phyloP scores from a whole-genome alignment of 176 grass and related monocot genomes.

The Saccharum spontaneum region DNA sequence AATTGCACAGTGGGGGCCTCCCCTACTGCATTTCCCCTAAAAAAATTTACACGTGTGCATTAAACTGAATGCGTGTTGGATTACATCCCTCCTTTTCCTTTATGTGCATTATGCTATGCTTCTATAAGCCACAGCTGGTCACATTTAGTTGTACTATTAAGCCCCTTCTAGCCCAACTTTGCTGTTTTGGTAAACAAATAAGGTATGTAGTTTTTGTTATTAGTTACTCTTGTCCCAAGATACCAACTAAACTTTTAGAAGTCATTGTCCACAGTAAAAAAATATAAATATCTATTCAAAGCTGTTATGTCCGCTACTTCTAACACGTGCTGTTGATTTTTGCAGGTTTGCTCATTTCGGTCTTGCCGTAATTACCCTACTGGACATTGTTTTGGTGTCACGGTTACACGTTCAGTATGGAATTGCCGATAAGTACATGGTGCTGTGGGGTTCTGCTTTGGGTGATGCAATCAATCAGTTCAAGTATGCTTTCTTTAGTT shows the following conservation, averaged over 20 bases:
- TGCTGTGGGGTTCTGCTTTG: slow-evolving; percentile 72
- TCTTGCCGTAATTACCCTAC: slow-evolving; percentile 53
- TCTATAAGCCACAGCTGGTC: not conserved
- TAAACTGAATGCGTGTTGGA: not conserved
- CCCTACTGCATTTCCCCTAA: not conserved
- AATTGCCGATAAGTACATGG: slow-evolving; percentile 73
- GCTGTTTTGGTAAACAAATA: not conserved
- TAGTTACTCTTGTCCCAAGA: slow-evolving; percentile 2
- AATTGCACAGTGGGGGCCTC: not conserved
- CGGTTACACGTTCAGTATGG: slow-evolving; percentile 54
- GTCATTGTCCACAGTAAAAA: not conserved
- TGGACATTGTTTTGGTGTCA: slow-evolving; percentile 67
- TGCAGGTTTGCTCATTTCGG: slow-evolving; percentile 73
- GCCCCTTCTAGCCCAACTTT: slow-evolving; percentile 3
- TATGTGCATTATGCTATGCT: not conserved
- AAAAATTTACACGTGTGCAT: not conserved
- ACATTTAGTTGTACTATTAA: not conserved
- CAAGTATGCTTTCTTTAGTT: slow-evolving; percentile 55
- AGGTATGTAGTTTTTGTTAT: not conserved
- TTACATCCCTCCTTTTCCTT: not conserved
- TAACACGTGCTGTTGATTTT: slow-evolving; percentile 35
- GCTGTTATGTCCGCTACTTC: slow-evolving; percentile 3
- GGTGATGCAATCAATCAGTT: slow-evolving; percentile 76
- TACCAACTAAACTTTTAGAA: not conserved
- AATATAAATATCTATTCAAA: not conserved